These are phyloP conservation scores for Arthrobotrys pseudoclavata DNA, from an alignment of 2,329 filamentous ascomycete genomes.

Conservation along the genomic window DNA sequence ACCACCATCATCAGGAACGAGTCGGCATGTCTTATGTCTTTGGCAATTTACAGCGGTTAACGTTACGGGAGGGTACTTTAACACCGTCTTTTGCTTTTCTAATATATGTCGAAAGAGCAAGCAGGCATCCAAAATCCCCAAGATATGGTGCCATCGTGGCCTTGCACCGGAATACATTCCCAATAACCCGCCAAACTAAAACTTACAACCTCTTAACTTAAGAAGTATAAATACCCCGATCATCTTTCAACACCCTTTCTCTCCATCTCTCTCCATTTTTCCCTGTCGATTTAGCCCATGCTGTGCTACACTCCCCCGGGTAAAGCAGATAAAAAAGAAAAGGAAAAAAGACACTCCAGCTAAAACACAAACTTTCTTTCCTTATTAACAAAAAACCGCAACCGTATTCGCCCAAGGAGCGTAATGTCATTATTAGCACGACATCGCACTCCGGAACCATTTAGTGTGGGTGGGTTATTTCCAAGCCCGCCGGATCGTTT, in stretches of 20 bases:
- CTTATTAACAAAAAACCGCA: neutral
- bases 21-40: neutral
- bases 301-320: slow-evolving; percentile 15
- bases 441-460: slow-evolving; percentile 54
- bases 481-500: neutral
- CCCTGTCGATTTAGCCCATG: slow-evolving; percentile 18
- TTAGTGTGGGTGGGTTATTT: slow-evolving; percentile 5
- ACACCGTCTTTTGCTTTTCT: neutral
- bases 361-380: neutral
- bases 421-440: slow-evolving; percentile 30
- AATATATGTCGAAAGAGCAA: neutral
- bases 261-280: neutral
- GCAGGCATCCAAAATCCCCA: neutral
- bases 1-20: slow-evolving; percentile 13
- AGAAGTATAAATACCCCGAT: slow-evolving; percentile 21
- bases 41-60: slow-evolving; percentile 12
- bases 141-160: neutral
- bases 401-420: neutral
- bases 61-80: slow-evolving; percentile 16
- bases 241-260: slow-evolving; percentile 7
- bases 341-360: neutral
- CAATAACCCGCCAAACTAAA: slow-evolving; percentile 3
- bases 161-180: slow-evolving; percentile 15
- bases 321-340: neutral
- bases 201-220: neutral